phyloP scores from a whole-genome alignment of 768 basidiomycete genomes.

The Hysterangium stoloniferum region DNA sequence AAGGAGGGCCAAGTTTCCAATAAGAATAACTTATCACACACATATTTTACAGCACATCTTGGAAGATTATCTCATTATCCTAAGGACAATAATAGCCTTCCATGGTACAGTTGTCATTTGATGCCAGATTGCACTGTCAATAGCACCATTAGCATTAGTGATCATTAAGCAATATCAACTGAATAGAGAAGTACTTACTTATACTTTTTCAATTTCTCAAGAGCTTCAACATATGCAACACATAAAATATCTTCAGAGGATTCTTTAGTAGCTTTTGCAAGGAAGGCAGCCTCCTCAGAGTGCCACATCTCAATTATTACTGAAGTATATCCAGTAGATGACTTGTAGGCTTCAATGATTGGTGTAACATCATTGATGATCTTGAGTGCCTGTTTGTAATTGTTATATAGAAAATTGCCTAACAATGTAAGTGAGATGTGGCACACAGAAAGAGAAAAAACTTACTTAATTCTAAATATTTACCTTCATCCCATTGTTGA shows the following conservation, averaged over 20 bases:
- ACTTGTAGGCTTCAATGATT: neutral
- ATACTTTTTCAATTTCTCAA: neutral
- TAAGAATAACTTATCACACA: no score
- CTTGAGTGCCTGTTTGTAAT: constrained; percentile 1
- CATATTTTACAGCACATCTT: no score
- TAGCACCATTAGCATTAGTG: no score
- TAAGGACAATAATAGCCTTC: no score
- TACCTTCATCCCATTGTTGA: constrained; percentile 19
- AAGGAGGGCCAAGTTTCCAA: no score
- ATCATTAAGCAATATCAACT: no score
- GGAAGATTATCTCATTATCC: no score
- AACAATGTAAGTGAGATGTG: neutral
- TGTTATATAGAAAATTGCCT: constrained; percentile 3
- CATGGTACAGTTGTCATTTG: no score
- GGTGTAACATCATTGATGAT: neutral
- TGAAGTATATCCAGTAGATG: neutral
- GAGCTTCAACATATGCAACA: neutral
- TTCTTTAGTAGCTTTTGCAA: neutral
- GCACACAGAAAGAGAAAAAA: neutral
- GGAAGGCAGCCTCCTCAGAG: neutral
- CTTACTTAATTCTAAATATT: constrained; percentile 13
- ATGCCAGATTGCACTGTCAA: no score
- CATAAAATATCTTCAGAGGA: neutral
- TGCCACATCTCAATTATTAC: neutral
- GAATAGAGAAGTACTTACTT: no score